phyloP scores from a whole-genome alignment of 169 alveolate genomes.

The Plasmodium knowlesi region DNA sequence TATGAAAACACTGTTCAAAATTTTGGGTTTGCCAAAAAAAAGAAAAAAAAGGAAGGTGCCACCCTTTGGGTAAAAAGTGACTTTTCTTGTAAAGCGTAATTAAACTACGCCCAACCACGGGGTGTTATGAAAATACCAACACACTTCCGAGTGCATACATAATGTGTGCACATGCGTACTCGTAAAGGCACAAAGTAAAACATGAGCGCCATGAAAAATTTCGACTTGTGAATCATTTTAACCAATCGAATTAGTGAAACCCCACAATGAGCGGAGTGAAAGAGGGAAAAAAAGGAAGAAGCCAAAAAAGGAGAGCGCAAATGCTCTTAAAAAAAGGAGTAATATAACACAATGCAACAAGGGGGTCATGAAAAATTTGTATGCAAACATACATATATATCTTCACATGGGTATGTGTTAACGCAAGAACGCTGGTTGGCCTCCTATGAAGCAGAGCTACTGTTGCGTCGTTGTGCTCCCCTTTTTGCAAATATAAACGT shows the following conservation, averaged over 20 bases:
- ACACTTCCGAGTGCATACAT: background rate
- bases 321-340: background rate
- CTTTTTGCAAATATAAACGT: slow-evolving; percentile 64
- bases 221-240: background rate
- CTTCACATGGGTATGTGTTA: background rate
- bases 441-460: background rate
- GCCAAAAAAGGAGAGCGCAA: background rate
- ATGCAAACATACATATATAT: background rate
- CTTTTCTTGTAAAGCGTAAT: background rate
- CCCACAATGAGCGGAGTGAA: background rate
- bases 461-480: slow-evolving; percentile 16
- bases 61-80: background rate
- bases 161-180: background rate
- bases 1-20: slow-evolving; percentile 3
- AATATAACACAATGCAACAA: background rate
- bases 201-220: background rate
- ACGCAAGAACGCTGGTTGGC: background rate
- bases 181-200: background rate
- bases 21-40: background rate
- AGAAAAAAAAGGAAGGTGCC: slow-evolving; percentile 15
- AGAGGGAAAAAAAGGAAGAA: background rate
- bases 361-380: background rate
- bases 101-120: background rate
- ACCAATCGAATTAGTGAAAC: background rate
- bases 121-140: background rate